Evolutionary conservation across 2,329 filamentous ascomycete species (phyloP).

Genomic region (Aureobasidium sp.): DNA sequence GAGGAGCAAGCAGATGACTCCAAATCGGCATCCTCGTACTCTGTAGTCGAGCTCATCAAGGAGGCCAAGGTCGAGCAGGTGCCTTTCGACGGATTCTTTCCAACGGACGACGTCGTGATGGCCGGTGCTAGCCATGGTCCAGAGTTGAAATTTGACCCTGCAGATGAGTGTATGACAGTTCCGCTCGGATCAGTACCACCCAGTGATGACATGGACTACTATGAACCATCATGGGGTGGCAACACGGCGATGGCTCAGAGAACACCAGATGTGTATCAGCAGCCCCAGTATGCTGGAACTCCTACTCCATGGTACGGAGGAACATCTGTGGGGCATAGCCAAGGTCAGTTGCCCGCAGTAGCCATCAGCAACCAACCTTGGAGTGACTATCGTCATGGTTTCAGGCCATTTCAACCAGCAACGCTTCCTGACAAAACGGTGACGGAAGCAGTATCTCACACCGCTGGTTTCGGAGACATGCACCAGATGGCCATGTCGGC

Average conservation of each 20-base stretch:
- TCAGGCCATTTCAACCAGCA: not conserved
- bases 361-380: not conserved
- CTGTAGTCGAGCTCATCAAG: not conserved
- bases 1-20: not conserved
- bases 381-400: slow-evolving; percentile 2
- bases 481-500: slow-evolving; percentile 1
- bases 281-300: not conserved
- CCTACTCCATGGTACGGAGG: not conserved
- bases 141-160: slow-evolving; percentile 2
- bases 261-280: not conserved
- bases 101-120: not conserved
- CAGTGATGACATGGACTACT: not conserved
- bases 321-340: not conserved
- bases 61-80: not conserved
- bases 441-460: not conserved
- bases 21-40: not conserved
- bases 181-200: not conserved
- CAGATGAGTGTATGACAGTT: not conserved
- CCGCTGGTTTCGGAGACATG: not conserved
- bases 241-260: not conserved
- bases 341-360: not conserved
- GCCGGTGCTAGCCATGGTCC: not conserved
- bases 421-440: not conserved
- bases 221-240: not conserved
- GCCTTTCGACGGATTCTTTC: not conserved